Evolutionary conservation across 352 stramenopile species (phyloP).

Genomic region (Pythium phragmiticola): DNA sequence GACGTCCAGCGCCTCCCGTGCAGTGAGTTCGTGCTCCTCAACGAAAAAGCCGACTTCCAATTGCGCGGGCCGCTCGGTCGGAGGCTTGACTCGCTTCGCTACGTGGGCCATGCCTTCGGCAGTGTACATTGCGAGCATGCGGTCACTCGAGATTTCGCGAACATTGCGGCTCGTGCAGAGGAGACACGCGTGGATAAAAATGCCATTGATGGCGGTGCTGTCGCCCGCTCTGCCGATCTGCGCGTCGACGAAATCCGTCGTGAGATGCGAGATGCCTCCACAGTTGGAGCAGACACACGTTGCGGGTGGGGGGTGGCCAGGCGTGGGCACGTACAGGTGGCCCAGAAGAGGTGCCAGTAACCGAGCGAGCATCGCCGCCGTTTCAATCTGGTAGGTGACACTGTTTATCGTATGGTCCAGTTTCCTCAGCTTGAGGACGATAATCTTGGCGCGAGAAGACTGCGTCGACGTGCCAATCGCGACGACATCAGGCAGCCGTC

Average conservation of each 20-base stretch:
- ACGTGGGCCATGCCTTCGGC: conserved; percentile 41
- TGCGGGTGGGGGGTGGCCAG: conserved; percentile 38
- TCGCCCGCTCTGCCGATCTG: background rate
- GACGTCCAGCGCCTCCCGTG: conserved; percentile 27
- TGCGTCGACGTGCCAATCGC: conserved; percentile 56
- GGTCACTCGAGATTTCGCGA: conserved; percentile 59
- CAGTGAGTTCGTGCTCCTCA: conserved; percentile 33
- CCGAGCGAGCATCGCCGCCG: conserved; percentile 31
- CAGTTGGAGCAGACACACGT: conserved; percentile 62
- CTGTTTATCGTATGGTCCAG: conserved; percentile 17
- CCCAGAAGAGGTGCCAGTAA: conserved; percentile 42
- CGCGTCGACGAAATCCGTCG: conserved; percentile 42
- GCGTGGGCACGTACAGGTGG: conserved; percentile 28
- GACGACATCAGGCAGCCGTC: conserved; percentile 49
- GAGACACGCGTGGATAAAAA: conserved; percentile 61
- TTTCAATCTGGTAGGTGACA: conserved; percentile 65
- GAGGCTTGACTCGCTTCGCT: conserved; percentile 33
- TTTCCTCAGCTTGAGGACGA: conserved; percentile 51
- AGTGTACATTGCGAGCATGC: conserved; percentile 46
- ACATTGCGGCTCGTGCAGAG: conserved; percentile 74
- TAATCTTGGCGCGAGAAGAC: conserved; percentile 49
- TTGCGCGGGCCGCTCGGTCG: conserved; percentile 34
- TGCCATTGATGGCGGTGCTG: background rate
- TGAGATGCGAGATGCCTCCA: conserved; percentile 52
- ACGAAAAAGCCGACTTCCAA: conserved; percentile 26